These are phyloP conservation scores for Trypanosoma melophagium DNA, from an alignment of 208 protist genomes.

Conservation along the genomic window DNA sequence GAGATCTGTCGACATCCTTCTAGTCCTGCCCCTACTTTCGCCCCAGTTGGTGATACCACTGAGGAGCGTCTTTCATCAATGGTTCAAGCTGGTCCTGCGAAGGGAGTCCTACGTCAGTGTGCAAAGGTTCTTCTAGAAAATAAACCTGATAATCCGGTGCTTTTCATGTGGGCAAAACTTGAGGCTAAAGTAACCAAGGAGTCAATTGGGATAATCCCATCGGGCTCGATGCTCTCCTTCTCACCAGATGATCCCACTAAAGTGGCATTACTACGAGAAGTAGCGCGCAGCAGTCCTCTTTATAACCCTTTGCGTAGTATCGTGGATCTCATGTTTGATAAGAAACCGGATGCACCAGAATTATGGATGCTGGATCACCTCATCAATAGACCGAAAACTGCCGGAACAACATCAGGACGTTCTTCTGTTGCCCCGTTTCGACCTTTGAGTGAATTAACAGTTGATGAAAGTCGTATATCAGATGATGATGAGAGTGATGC, in stretches of 20 bases:
- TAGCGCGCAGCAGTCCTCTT: conserved; percentile 40
- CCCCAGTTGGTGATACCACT: conserved; percentile 44
- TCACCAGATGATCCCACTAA: conserved; percentile 47
- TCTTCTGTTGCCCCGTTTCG: conserved; percentile 35
- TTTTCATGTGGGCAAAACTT: conserved; percentile 58
- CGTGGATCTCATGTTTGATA: conserved; percentile 54
- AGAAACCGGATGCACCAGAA: conserved; percentile 61
- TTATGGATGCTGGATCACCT: conserved; percentile 70
- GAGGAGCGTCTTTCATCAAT: conserved; percentile 52
- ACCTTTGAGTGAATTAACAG: background rate
- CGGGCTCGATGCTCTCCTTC: conserved; percentile 22
- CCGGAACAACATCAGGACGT: conserved; percentile 36
- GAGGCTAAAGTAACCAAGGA: conserved; percentile 49
- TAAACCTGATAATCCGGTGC: conserved; percentile 56
- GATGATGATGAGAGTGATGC: conserved; percentile 30
- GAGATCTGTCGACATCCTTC: background rate
- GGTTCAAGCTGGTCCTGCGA: conserved; percentile 27
- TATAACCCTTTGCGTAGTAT: conserved; percentile 45
- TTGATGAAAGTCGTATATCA: conserved; percentile 45
- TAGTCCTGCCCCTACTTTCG: conserved; percentile 15
- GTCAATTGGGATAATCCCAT: conserved; percentile 28
- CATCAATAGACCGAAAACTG: conserved; percentile 35
- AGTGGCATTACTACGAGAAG: conserved; percentile 45
- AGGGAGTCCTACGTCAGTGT: conserved; percentile 29
- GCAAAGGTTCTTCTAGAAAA: conserved; percentile 45